These are phyloP conservation scores for Aspergillus steynii DNA, from an alignment of 495 filamentous ascomycete genomes.

Conservation along the genomic window DNA sequence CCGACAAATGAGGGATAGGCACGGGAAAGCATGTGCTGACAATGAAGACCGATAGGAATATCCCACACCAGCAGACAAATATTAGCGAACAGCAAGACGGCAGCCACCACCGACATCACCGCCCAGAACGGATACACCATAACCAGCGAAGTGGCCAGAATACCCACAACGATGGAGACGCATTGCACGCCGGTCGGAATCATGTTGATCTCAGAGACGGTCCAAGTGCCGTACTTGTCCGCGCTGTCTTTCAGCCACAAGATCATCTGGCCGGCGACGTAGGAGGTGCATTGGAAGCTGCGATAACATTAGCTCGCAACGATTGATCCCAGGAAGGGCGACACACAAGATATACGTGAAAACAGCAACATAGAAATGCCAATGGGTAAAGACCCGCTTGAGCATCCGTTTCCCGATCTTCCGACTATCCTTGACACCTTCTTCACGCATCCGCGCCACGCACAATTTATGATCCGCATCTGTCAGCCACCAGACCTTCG, in stretches of 20 bases:
- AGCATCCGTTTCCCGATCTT: constrained; percentile 23
- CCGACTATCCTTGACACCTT: constrained; percentile 18
- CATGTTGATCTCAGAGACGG: constrained; percentile 22
- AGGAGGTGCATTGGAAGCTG: constrained; percentile 22
- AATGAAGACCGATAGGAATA: constrained; percentile 21
- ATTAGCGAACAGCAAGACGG: constrained; percentile 19
- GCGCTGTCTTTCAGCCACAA: constrained; percentile 24
- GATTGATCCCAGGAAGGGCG: background rate
- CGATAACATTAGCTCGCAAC: background rate
- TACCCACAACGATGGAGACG: constrained; percentile 17
- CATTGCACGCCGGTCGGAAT: constrained; percentile 25
- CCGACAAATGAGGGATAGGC: background rate
- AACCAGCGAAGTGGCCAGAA: constrained; percentile 19
- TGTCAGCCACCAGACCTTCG: constrained; percentile 13
- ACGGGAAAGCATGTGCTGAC: background rate
- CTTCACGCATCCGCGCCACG: constrained; percentile 9
- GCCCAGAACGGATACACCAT: constrained; percentile 26
- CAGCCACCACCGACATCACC: constrained; percentile 17
- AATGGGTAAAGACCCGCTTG: constrained; percentile 19
- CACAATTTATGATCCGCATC: constrained; percentile 9
- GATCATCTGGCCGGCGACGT: constrained; percentile 22
- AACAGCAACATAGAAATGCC: constrained; percentile 22
- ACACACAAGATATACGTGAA: constrained; percentile 20
- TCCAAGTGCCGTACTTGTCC: constrained; percentile 16
- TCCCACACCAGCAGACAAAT: constrained; percentile 23